Percentiles rank a stretch among this genome's conserved stretches.
Conservation (phyloP, 768 basidiomycete genomes). For the Dioszegia aurantiaca region DNA sequence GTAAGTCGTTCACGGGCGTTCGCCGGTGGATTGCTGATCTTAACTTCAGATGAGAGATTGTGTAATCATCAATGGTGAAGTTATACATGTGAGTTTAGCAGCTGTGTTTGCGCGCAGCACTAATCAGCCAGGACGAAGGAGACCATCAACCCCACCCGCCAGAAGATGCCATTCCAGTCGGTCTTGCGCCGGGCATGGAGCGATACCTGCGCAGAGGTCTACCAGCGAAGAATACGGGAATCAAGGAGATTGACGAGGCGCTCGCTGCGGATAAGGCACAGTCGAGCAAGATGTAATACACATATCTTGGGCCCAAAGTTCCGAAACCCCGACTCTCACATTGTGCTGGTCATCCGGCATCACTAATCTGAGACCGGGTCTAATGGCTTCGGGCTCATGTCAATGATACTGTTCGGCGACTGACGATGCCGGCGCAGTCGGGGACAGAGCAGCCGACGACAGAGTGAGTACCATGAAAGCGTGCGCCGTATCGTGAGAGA, state of each 20-base stretch:
- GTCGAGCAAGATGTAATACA: constrained; percentile 1
- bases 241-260: constrained; percentile 13
- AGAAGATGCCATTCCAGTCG: constrained; percentile 38
- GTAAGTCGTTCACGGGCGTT: constrained; percentile 19
- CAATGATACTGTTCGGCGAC: too few relatives aligned
- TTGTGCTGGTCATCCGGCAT: too few relatives aligned
- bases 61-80: constrained; percentile 45
- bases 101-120: constrained; percentile 18
- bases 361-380: too few relatives aligned
- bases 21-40: background rate
- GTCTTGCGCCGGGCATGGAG: constrained; percentile 43
- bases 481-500: too few relatives aligned
- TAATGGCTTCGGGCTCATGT: too few relatives aligned
- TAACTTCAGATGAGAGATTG: constrained; percentile 41
- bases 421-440: too few relatives aligned
- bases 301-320: background rate
- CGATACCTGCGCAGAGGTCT: constrained; percentile 30
- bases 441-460: too few relatives aligned
- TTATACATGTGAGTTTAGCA: constrained; percentile 39
- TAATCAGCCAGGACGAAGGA: constrained; percentile 44
- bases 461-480: too few relatives aligned
- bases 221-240: constrained; percentile 5
- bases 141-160: constrained; percentile 32
- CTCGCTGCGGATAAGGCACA: background rate
- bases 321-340: too few relatives aligned